These are phyloP conservation scores for Chalciporus pseudorubinellus DNA, from an alignment of 768 basidiomycete species.

Conservation along the genomic window DNA sequence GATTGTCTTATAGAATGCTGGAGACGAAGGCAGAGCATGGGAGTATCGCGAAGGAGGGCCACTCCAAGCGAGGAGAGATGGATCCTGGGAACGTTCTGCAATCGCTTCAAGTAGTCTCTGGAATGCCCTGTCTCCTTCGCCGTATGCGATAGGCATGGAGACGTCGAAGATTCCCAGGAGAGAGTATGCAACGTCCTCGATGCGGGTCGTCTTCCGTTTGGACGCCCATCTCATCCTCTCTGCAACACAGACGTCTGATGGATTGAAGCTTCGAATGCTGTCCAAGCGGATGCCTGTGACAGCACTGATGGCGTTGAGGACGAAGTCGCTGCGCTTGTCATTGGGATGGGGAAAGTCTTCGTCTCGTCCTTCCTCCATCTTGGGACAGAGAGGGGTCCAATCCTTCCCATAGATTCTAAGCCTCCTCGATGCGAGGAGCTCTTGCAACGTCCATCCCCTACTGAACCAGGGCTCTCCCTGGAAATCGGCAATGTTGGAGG, in stretches of 20 bases:
- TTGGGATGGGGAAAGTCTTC: background rate
- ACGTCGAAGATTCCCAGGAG: slow-evolving; percentile 5
- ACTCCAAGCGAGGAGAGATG: slow-evolving; percentile 1
- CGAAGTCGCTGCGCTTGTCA: slow-evolving; percentile 1
- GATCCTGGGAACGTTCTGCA: background rate
- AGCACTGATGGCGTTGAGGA: background rate
- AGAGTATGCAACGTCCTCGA: slow-evolving; percentile 4
- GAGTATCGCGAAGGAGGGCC: slow-evolving; percentile 1
- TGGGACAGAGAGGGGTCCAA: background rate
- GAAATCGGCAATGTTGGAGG: slow-evolving; percentile 1
- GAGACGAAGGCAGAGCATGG: background rate
- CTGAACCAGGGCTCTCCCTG: slow-evolving; percentile 3
- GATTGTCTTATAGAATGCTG: background rate
- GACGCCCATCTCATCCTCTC: slow-evolving; percentile 9
- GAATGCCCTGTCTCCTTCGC: slow-evolving; percentile 1
- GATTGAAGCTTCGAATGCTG: background rate
- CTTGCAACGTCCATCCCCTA: slow-evolving; percentile 6
- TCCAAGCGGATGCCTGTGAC: background rate
- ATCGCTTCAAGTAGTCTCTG: background rate
- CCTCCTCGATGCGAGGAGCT: background rate
- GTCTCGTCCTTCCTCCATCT: background rate
- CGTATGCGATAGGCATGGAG: slow-evolving; percentile 5
- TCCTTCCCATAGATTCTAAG: slow-evolving; percentile 3
- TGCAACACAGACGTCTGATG: background rate
- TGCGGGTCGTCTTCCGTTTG: background rate